Percentiles rank a stretch among this genome's conserved stretches.
Conservation (phyloP, 768 basidiomycete genomes). For the Mycena galopus region DNA sequence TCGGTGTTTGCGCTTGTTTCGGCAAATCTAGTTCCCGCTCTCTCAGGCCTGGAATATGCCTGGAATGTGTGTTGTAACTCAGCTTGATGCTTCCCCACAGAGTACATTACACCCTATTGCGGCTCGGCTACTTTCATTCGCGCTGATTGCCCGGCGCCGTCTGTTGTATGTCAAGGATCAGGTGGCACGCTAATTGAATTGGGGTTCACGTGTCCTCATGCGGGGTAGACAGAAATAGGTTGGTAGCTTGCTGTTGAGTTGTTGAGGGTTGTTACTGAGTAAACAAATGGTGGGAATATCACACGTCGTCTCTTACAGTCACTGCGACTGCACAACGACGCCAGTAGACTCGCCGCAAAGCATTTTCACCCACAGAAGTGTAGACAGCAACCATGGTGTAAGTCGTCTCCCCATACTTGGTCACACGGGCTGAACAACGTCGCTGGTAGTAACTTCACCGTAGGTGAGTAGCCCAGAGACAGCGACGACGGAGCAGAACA, state of each 20-base stretch:
- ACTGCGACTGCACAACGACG: conserved; percentile 7
- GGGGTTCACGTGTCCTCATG: conserved; percentile 23
- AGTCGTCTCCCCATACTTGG: conserved; percentile 49
- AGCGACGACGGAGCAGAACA: no score
- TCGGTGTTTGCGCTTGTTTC: not conserved
- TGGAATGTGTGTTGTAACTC: not conserved
- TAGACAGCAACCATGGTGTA: conserved; percentile 83
- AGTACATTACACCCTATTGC: not conserved
- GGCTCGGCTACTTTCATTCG: no score
- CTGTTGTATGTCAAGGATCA: conserved; percentile 6
- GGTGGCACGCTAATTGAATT: not conserved
- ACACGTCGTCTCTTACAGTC: conserved; percentile 32
- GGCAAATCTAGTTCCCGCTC: not conserved
- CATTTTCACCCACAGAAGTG: conserved; percentile 52
- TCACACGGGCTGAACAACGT: conserved; percentile 46
- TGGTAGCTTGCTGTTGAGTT: not conserved
- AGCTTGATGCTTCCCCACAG: not conserved
- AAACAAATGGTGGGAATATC: conserved; percentile 32
- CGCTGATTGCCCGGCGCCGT: not conserved
- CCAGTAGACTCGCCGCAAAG: conserved; percentile 21
- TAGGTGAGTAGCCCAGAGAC: conserved; percentile 77
- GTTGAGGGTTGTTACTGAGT: conserved; percentile 18
- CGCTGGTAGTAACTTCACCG: conserved; percentile 83
- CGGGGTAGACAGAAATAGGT: not conserved
- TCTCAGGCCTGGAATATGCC: not conserved